Base-by-base conservation (phyloP, 2,329 filamentous ascomycete genomes). In the Aspergillus chevalieri region DNA sequence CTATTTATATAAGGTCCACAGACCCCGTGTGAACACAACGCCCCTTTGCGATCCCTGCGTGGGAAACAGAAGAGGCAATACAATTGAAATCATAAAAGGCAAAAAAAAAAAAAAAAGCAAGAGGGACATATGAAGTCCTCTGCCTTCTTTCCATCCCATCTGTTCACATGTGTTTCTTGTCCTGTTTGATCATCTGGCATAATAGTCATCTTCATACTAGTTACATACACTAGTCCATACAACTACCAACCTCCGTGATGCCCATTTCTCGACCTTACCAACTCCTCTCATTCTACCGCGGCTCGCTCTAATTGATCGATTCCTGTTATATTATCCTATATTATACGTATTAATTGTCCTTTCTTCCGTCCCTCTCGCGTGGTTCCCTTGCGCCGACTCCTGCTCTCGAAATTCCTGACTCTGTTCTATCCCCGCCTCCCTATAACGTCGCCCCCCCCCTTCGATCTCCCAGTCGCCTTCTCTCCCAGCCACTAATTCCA, bases 1-100 rank as follows among this genome's bases (percentile, higher is more conserved):
- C 59, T 60, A 64, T 59, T 53, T 46, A 52, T 54, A 53, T 55
- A 55, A 54, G 58, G 61, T 53, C 58, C 52, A 47, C 43, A 12
- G 38, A 19, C 17, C 46, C 46, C 48, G 46, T 53, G 52, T 57
- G 52, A 52, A 46, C 26, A 30, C 9, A 12, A 22, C 44, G 49
- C 45, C 52, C 52, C 54, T 54, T 59, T 44, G 51, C 50, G 54
- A 58, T 59, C 57, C 56, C 52, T 59, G 52, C 52, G 48, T 42
- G 24, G 28, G 36, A 39, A 19, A 19, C 15, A 19, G 36, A 39
- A 17, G 36, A 39, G 36, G 36, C 26, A 30, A 30, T 30, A 30
- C 26, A 30, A 12, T 30, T 30, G 17, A 41, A 14, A 10, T 21
- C n/a, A 12, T 41, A 19, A 41, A 41, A 10, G 10, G 8, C 38